Base-by-base conservation (phyloP, 768 basidiomycete species). In the Rhodotorula babjevae region DNA sequence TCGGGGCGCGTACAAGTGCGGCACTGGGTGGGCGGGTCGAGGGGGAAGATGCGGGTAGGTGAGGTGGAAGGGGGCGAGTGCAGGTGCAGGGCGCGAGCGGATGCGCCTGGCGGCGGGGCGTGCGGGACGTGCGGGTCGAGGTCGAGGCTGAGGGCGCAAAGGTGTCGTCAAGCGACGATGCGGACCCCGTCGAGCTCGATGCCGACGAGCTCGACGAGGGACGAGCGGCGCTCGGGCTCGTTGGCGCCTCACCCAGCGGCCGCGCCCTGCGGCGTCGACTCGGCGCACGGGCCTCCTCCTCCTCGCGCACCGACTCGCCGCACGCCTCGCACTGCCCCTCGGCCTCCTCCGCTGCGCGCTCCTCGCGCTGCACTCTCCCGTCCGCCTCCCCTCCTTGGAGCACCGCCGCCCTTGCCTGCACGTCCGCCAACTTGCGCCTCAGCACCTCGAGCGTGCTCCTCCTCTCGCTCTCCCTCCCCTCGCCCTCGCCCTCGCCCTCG, bases 361-460 rank as follows among this genome's bases (percentile, higher is more conserved):
- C 46, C 46, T 47, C 46, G 46, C 19, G 46, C 46, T 16, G 5
- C 36, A 4, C 36, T 36, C 36, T 4, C 36, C 9, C 36, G 5
- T 9, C 36, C 5, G 9, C 36, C 36, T 36, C 36, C 5, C 9
- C 9, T 9, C 36, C 36, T 36, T 9, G 36, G 4, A 11, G 12
- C 46, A 8, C 46, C 14, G 46, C 46, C 36, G 36, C 36, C 36
- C 36, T 31, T 19, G 33, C 33, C 33, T 19, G 10, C 33, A 11
- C 33, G 9, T 12, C 40, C 53, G 2, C 53, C 40, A 36, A 6
- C 63, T 23, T 14, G 15, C 53, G 36, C 53, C 36, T 59, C 47
- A 69, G 27, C 62, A 63, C n/a, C 44, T 53, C 46, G 25, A 69
- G 62, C 47, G 68, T 69, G 52, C 68, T 70, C 40, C 63, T 42